Percentiles rank a stretch among this genome's conserved stretches.
Conservation (phyloP, 2,329 filamentous ascomycete species). For the Cadophora sp. region DNA sequence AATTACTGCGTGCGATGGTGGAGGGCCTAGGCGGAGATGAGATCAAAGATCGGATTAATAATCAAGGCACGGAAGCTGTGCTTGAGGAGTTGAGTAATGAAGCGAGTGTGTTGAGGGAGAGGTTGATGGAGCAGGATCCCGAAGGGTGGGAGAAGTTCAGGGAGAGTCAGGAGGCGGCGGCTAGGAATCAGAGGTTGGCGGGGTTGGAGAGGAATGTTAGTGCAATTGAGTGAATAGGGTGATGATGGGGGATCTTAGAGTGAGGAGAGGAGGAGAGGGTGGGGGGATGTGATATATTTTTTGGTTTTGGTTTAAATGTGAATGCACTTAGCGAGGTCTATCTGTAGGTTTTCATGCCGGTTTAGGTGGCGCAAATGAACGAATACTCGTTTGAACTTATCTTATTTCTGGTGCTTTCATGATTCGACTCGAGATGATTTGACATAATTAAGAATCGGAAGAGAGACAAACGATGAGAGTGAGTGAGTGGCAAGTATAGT, state of each 20-base stretch:
- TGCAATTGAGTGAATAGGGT: constrained; percentile 35
- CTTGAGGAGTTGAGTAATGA: constrained; percentile 62
- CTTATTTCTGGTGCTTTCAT: too few species aligned
- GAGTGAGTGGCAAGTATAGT: too few species aligned
- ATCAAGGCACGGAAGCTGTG: constrained; percentile 60
- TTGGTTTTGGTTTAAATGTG: background rate
- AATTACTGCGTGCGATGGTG: constrained; percentile 66
- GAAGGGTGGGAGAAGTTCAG: constrained; percentile 69
- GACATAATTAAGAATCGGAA: too few species aligned
- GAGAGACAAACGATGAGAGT: too few species aligned
- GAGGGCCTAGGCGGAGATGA: constrained; percentile 67
- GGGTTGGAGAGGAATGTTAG: constrained; percentile 31
- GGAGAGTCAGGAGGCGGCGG: constrained; percentile 58
- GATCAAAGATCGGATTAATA: constrained; percentile 57
- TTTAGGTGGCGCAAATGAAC: too few species aligned
- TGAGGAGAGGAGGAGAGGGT: background rate
- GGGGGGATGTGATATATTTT: background rate
- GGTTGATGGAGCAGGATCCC: constrained; percentile 66
- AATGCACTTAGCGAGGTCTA: too few species aligned
- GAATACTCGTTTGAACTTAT: too few species aligned
- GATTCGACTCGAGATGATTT: too few species aligned
- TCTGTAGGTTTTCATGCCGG: too few species aligned
- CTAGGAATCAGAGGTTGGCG: constrained; percentile 35
- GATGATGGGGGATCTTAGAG: background rate
- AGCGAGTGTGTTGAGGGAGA: constrained; percentile 49